A percentile compares a stretch with the other conserved stretches of the same genome.
These are phyloP conservation scores for Paramicrosporidium saccamoebae DNA, from an alignment of 371 early-diverging fungal species.

Conservation along the genomic window DNA sequence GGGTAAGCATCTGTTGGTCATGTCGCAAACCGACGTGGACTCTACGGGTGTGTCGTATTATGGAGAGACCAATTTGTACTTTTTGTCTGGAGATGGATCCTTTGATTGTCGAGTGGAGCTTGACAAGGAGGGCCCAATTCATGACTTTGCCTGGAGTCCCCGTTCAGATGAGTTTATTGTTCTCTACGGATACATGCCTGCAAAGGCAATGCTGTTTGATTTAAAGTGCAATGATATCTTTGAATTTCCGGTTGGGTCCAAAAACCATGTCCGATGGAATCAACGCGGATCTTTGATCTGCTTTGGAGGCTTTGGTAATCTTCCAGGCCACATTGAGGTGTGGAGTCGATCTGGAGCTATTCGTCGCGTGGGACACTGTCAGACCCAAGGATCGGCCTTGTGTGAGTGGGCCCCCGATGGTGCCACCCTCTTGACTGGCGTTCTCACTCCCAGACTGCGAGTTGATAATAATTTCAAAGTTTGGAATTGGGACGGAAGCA, in stretches of 20 bases:
- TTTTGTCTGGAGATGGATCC: slow-evolving; percentile 55
- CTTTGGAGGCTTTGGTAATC: slow-evolving; percentile 78
- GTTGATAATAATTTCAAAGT: slow-evolving; percentile 86
- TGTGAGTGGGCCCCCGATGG: slow-evolving; percentile 81
- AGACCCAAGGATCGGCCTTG: slow-evolving; percentile 40
- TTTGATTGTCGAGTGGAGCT: slow-evolving; percentile 65
- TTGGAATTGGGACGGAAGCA: slow-evolving; percentile 70
- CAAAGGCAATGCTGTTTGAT: slow-evolving; percentile 65
- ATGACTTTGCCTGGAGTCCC: slow-evolving; percentile 79
- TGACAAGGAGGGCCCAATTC: slow-evolving; percentile 67
- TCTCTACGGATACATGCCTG: slow-evolving; percentile 71
- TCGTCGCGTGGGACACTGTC: slow-evolving; percentile 33
- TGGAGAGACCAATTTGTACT: slow-evolving; percentile 73
- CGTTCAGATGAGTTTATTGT: slow-evolving; percentile 78
- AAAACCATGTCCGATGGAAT: slow-evolving; percentile 54
- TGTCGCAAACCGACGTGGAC: slow-evolving; percentile 78
- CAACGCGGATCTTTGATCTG: slow-evolving; percentile 55
- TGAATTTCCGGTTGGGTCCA: slow-evolving; percentile 46
- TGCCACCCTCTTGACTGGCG: slow-evolving; percentile 58
- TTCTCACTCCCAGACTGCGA: slow-evolving; percentile 59
- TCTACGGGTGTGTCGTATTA: slow-evolving; percentile 80
- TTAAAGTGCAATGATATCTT: slow-evolving; percentile 43
- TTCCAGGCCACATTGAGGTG: slow-evolving; percentile 64
- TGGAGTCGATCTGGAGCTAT: slow-evolving; percentile 60
- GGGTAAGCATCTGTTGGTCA: slow-evolving; percentile 56